Conservation (phyloP, 108 stramenopile species). For the Seminavis robusta region DNA sequence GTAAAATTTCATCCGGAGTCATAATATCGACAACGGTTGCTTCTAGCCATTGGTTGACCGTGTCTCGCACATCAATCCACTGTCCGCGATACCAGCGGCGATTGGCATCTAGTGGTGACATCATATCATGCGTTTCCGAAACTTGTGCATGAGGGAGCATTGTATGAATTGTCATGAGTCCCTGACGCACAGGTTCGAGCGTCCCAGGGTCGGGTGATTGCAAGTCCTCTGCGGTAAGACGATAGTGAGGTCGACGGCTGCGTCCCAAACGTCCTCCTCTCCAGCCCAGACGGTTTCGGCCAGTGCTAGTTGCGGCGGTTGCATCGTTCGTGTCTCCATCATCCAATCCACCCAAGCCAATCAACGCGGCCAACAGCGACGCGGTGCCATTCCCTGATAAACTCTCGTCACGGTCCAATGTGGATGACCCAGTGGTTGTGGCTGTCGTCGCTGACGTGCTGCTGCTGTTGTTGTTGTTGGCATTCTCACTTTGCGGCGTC, state of each 20-base stretch:
- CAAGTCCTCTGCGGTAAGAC: conserved; percentile 63
- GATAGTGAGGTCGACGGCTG: conserved; percentile 40
- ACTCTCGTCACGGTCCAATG: too few relatives aligned
- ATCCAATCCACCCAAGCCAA: conserved; percentile 24
- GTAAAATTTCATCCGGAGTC: conserved; percentile 57
- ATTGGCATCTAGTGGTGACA: conserved; percentile 44
- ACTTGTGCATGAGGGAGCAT: conserved; percentile 50
- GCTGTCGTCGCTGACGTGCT: neutral
- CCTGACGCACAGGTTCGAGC: conserved; percentile 92
- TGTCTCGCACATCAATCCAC: conserved; percentile 95
- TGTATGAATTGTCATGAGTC: conserved; percentile 90
- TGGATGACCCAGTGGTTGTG: too few relatives aligned
- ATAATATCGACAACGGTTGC: conserved; percentile 91
- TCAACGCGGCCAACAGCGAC: conserved; percentile 29
- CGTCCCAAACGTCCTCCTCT: conserved; percentile 5
- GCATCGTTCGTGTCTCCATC: conserved; percentile 4
- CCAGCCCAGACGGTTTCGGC: neutral
- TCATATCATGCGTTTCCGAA: conserved; percentile 6
- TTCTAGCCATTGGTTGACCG: conserved; percentile 97
- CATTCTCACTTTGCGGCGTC: neutral
- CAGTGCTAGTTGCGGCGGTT: neutral
- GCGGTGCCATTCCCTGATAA: conserved; percentile 10
- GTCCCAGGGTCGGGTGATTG: conserved; percentile 62
- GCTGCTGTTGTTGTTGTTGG: conserved; percentile 6
- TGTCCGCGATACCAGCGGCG: conserved; percentile 90